Conservation (phyloP, 2,329 filamentous ascomycete genomes). For the Ophiocordyceps robertsii region DNA sequence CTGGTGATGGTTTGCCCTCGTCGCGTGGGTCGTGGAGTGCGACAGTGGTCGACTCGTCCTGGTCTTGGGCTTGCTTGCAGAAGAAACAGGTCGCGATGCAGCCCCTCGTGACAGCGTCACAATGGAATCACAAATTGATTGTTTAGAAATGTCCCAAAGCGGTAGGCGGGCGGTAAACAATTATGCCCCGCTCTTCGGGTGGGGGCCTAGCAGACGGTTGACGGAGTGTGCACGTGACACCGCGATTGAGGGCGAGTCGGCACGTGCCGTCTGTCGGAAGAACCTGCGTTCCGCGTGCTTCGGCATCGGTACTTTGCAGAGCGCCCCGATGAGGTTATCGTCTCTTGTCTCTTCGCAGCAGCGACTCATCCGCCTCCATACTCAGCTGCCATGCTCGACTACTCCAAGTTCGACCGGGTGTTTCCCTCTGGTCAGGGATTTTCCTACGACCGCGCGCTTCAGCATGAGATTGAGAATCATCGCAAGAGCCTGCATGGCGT, state of each 20-base stretch:
- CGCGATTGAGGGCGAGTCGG: too few species aligned
- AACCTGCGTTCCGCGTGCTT: too few species aligned
- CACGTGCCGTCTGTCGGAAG: too few species aligned
- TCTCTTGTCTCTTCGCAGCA: too few species aligned
- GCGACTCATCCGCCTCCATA: too few species aligned
- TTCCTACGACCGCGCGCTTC: conserved; percentile 46
- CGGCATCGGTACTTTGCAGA: too few species aligned
- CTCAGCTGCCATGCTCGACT: conserved; percentile 40
- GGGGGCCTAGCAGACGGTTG: too few species aligned
- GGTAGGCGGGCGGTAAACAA: conserved; percentile 26
- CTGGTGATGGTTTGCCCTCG: neutral
- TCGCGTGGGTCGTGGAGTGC: neutral
- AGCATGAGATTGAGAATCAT: conserved; percentile 50
- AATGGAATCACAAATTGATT: neutral
- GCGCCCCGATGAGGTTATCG: too few species aligned
- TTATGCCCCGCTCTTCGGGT: conserved; percentile 1
- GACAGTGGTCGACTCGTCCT: neutral
- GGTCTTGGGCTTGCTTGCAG: neutral
- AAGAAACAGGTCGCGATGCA: neutral
- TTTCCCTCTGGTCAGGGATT: conserved; percentile 49
- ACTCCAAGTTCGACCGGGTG: conserved; percentile 53
- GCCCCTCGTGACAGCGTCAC: neutral
- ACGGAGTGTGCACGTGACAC: too few species aligned
- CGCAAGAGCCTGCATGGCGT: conserved; percentile 55
- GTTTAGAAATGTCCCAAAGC: conserved; percentile 14